A percentile compares a stretch with the other conserved stretches of the same genome.
Evolutionary conservation across 164 flowering plant species (phyloP).

Genomic region (Vitis amurensis): DNA sequence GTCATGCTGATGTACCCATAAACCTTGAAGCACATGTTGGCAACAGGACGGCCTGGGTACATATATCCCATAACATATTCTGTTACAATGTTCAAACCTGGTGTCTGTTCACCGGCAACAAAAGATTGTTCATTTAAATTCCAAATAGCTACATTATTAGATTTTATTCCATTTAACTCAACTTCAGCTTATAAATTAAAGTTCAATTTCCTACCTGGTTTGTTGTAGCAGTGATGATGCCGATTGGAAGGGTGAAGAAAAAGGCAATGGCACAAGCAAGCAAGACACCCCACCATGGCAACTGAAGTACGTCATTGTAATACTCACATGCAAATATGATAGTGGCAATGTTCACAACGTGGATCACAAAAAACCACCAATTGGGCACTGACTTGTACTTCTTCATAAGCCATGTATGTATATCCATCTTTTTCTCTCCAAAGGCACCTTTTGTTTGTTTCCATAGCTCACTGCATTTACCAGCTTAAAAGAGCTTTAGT

Average conservation of each 20-base stretch:
- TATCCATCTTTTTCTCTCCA: constrained; percentile 28
- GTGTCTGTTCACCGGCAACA: constrained; percentile 25
- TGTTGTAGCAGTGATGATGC: constrained; percentile 52
- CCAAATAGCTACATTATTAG: too few species aligned
- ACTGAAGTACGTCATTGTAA: constrained; percentile 40
- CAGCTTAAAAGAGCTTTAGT: background rate
- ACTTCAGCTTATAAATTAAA: background rate
- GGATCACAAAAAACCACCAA: constrained; percentile 54
- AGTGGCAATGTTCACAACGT: constrained; percentile 28
- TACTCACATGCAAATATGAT: constrained; percentile 36
- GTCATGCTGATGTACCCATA: constrained; percentile 64
- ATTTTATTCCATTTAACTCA: background rate
- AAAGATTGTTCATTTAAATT: background rate
- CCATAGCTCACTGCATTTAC: constrained; percentile 39
- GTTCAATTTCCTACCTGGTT: constrained; percentile 37
- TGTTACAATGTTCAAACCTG: constrained; percentile 58
- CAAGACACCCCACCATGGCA: constrained; percentile 65
- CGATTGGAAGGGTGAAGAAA: constrained; percentile 56
- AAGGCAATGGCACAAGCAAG: constrained; percentile 46
- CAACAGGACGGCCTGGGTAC: constrained; percentile 56
- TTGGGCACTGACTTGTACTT: constrained; percentile 41
- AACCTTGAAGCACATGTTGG: constrained; percentile 64
- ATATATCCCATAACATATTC: constrained; percentile 53
- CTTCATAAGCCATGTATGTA: constrained; percentile 52
- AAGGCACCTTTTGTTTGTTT: constrained; percentile 32